A percentile compares a stretch with the other conserved stretches of the same genome.
These are phyloP conservation scores for Citrullus mucosospermus DNA, from an alignment of 306 rosid genomes.

Conservation along the genomic window DNA sequence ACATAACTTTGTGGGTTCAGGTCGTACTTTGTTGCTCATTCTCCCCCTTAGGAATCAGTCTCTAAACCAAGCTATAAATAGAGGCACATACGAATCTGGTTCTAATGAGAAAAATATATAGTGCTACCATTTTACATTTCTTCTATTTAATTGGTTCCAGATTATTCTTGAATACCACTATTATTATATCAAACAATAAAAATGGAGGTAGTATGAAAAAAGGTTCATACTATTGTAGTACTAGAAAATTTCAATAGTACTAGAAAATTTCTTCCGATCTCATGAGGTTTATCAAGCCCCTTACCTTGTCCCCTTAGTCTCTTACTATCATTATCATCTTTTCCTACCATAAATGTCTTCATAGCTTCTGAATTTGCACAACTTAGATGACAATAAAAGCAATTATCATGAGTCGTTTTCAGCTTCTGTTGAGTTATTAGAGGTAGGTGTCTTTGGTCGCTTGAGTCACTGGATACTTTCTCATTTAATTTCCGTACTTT, in stretches of 20 bases:
- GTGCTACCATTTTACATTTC: background rate
- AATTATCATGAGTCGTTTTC: no score
- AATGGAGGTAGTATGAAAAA: no score
- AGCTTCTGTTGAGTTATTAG: no score
- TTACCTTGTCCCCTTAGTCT: background rate
- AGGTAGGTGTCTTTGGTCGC: no score
- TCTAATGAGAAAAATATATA: background rate
- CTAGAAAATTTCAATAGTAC: background rate
- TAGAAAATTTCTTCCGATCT: background rate
- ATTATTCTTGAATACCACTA: no score
- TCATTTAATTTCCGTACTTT: no score
- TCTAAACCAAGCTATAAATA: background rate
- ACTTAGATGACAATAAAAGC: no score
- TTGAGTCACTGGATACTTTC: no score
- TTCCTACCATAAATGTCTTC: background rate
- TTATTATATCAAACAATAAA: no score
- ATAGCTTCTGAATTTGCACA: background rate
- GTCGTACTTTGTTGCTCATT: background rate
- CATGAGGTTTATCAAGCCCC: background rate
- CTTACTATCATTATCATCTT: background rate
- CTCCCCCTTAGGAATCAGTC: background rate
- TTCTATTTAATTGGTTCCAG: background rate
- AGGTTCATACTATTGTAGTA: background rate
- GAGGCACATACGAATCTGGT: no score
- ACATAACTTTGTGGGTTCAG: background rate